These are phyloP conservation scores for Cordyceps cicadae DNA, from an alignment of 2,329 filamentous ascomycete genomes.

Conservation along the genomic window DNA sequence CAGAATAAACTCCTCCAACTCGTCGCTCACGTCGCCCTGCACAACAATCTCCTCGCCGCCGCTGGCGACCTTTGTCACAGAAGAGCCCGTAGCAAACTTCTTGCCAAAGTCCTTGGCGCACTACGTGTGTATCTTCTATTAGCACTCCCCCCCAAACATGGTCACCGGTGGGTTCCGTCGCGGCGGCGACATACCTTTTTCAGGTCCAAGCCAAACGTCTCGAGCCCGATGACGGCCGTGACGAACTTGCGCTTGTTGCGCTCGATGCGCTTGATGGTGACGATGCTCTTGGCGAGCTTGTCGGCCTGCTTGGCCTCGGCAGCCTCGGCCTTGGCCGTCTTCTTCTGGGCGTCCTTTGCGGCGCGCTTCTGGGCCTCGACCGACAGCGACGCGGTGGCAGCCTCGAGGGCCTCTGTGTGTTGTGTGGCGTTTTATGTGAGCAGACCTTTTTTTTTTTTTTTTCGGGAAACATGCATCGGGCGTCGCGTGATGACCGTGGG, in stretches of 20 bases:
- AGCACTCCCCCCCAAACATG: no score
- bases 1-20: conserved; percentile 82
- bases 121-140: conserved; percentile 17
- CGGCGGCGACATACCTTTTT: conserved; percentile 56
- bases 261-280: conserved; percentile 94
- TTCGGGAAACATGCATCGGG: not conserved
- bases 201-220: conserved; percentile 82
- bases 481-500: not conserved
- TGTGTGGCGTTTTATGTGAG: not conserved
- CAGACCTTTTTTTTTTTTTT: no score
- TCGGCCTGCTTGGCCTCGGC: conserved; percentile 77
- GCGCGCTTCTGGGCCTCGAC: conserved; percentile 90
- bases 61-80: conserved; percentile 78
- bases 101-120: conserved; percentile 94
- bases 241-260: conserved; percentile 97
- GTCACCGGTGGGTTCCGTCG: no score
- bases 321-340: conserved; percentile 86
- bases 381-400: conserved; percentile 76
- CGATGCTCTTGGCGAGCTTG: conserved; percentile 70
- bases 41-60: conserved; percentile 96
- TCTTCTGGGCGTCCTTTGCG: conserved; percentile 93
- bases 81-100: conserved; percentile 93
- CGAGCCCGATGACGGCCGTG: conserved; percentile 82
- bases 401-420: conserved; percentile 63
- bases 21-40: conserved; percentile 91